phyloP scores from a whole-genome alignment of 352 stramenopile genomes.

The Pythium inflatum region DNA sequence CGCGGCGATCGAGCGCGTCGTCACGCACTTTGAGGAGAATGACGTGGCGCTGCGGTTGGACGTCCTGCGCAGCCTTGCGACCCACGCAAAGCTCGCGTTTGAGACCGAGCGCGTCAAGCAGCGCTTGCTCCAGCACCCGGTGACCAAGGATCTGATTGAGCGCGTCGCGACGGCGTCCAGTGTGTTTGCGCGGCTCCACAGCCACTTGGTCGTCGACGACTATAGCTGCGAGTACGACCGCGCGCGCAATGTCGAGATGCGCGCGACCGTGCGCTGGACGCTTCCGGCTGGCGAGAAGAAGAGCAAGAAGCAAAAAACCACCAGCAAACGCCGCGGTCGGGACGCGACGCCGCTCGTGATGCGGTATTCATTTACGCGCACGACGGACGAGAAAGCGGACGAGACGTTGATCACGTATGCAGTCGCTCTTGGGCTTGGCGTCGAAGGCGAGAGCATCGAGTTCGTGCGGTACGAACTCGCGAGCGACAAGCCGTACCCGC shows the following conservation, averaged over 20 bases:
- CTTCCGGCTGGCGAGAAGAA: slow-evolving; percentile 29
- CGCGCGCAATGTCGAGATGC: slow-evolving; percentile 63
- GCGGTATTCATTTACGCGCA: slow-evolving; percentile 58
- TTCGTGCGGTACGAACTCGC: slow-evolving; percentile 67
- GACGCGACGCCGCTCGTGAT: slow-evolving; percentile 39
- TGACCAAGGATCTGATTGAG: slow-evolving; percentile 63
- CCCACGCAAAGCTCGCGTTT: slow-evolving; percentile 64
- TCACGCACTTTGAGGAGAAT: slow-evolving; percentile 71
- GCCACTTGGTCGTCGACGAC: slow-evolving; percentile 50
- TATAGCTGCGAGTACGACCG: slow-evolving; percentile 70
- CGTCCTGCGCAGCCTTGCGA: slow-evolving; percentile 61
- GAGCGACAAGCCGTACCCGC: slow-evolving; percentile 59
- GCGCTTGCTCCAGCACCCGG: slow-evolving; percentile 60
- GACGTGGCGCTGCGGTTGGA: slow-evolving; percentile 71
- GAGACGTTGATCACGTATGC: slow-evolving; percentile 57
- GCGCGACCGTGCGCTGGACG: slow-evolving; percentile 60
- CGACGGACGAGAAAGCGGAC: slow-evolving; percentile 29
- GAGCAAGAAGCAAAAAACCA: slow-evolving; percentile 17
- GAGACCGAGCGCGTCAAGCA: slow-evolving; percentile 71
- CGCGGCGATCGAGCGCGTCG: slow-evolving; percentile 71
- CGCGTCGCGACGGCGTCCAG: slow-evolving; percentile 48
- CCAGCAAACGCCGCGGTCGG: slow-evolving; percentile 48
- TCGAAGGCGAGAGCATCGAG: slow-evolving; percentile 43
- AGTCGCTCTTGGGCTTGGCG: slow-evolving; percentile 46
- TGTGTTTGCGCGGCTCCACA: slow-evolving; percentile 53